Conservation (phyloP, 2,329 filamentous ascomycete species). For the Didymella sp. region DNA sequence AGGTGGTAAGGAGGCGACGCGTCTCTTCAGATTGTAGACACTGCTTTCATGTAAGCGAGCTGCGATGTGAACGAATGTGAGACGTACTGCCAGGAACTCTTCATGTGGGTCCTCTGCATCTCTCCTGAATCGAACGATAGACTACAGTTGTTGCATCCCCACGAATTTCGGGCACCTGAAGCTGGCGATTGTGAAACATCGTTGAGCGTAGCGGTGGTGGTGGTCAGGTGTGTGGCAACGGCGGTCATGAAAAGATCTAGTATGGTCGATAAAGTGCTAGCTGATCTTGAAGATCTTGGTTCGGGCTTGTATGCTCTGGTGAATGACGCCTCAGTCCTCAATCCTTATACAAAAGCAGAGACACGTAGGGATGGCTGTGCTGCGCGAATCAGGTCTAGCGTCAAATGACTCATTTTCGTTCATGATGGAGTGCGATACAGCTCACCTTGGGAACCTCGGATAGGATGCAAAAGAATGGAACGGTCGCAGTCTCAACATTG, state of each 20-base stretch:
- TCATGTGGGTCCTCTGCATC: conserved; percentile 8
- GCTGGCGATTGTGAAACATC: not conserved
- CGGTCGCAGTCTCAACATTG: not conserved
- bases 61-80: not conserved
- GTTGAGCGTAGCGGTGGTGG: not conserved
- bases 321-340: not conserved
- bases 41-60: not conserved
- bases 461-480: not conserved
- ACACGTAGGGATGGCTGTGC: too few species aligned
- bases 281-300: not conserved
- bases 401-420: conserved; percentile 8
- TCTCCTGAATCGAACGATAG: not conserved
- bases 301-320: not conserved
- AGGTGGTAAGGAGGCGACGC: conserved; percentile 2
- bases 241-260: not conserved
- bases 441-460: not conserved
- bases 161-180: not conserved
- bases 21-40: conserved; percentile 14
- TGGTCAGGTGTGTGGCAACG: not conserved
- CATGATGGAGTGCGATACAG: not conserved
- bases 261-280: too few species aligned
- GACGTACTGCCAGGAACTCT: conserved; percentile 12
- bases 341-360: not conserved
- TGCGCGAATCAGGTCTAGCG: not conserved
- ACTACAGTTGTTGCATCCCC: conserved; percentile 1